phyloP scores from a whole-genome alignment of 306 rosid genomes.

The Prinsepia uniflora region DNA sequence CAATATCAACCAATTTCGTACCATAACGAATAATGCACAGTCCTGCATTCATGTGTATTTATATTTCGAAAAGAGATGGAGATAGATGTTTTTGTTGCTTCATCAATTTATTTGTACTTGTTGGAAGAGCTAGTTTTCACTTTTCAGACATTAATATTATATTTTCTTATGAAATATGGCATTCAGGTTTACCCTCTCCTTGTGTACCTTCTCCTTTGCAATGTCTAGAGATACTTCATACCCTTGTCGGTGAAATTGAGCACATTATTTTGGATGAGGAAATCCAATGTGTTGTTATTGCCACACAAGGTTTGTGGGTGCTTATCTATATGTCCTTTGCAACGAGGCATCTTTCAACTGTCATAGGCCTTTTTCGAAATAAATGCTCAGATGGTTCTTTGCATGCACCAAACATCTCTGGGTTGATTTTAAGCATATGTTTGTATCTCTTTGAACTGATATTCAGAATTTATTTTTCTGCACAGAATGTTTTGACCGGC shows the following conservation, averaged over 20 bases:
- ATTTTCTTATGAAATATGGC: slow-evolving; percentile 15
- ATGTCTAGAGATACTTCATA: slow-evolving; percentile 58
- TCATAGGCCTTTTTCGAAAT: slow-evolving; percentile 41
- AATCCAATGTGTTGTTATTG: slow-evolving; percentile 65
- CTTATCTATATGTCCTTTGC: slow-evolving; percentile 82
- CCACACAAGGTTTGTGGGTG: slow-evolving; percentile 92
- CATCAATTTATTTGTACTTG: background rate
- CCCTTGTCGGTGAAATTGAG: slow-evolving; percentile 65
- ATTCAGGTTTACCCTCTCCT: no score
- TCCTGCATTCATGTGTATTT: no score
- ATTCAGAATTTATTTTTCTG: slow-evolving; percentile 3
- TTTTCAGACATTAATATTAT: background rate
- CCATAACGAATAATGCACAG: no score
- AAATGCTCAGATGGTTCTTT: slow-evolving; percentile 28
- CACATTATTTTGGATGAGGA: slow-evolving; percentile 61
- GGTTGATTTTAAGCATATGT: slow-evolving; percentile 5
- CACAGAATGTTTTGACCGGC: slow-evolving; percentile 85
- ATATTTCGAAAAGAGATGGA: background rate
- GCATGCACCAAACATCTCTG: slow-evolving; percentile 20
- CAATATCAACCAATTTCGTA: no score
- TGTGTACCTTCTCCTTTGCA: slow-evolving; percentile 81
- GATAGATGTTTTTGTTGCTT: background rate
- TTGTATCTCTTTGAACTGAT: background rate
- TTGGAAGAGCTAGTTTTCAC: background rate
- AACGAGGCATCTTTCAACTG: slow-evolving; percentile 70